These are phyloP conservation scores for Penicillium turbatum DNA, from an alignment of 495 filamentous ascomycete genomes.

Conservation along the genomic window DNA sequence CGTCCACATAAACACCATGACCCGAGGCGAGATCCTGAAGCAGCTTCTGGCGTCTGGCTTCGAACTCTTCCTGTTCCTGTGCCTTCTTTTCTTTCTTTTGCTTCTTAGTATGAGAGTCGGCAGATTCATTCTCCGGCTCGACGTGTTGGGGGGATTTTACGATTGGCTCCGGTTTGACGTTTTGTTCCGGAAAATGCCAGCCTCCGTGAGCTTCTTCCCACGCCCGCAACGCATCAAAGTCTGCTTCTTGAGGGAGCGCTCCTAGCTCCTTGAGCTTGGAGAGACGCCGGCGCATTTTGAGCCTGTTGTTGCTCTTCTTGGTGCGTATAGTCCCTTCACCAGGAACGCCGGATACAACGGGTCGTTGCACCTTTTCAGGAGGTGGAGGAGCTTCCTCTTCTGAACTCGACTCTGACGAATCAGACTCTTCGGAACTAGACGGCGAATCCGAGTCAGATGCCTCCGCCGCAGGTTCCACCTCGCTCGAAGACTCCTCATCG, in stretches of 20 bases:
- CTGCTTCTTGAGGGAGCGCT: slow-evolving; percentile 44
- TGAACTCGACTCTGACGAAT: slow-evolving; percentile 13
- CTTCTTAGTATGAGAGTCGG: slow-evolving; percentile 6
- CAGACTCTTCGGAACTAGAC: slow-evolving; percentile 1
- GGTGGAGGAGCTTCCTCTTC: background rate
- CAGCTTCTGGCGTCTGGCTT: slow-evolving; percentile 48
- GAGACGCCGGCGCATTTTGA: slow-evolving; percentile 44
- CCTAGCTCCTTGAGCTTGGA: slow-evolving; percentile 48
- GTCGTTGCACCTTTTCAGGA: background rate
- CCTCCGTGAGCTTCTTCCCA: slow-evolving; percentile 33
- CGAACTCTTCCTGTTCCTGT: slow-evolving; percentile 38
- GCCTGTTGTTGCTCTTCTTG: slow-evolving; percentile 51
- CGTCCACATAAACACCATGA: slow-evolving; percentile 44
- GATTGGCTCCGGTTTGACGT: background rate
- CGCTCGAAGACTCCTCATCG: slow-evolving; percentile 21
- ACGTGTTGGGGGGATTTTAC: background rate
- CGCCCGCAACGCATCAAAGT: slow-evolving; percentile 41
- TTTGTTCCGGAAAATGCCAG: slow-evolving; percentile 23
- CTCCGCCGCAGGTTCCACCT: background rate
- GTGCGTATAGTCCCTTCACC: slow-evolving; percentile 48
- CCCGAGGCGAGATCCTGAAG: slow-evolving; percentile 49
- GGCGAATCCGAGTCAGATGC: slow-evolving; percentile 1
- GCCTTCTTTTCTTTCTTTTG: slow-evolving; percentile 19
- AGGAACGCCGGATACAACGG: slow-evolving; percentile 24
- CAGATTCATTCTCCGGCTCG: slow-evolving; percentile 4